Base-by-base conservation (phyloP, 192 early-diverging fungal genomes). In the Coemansia sp. region DNA sequence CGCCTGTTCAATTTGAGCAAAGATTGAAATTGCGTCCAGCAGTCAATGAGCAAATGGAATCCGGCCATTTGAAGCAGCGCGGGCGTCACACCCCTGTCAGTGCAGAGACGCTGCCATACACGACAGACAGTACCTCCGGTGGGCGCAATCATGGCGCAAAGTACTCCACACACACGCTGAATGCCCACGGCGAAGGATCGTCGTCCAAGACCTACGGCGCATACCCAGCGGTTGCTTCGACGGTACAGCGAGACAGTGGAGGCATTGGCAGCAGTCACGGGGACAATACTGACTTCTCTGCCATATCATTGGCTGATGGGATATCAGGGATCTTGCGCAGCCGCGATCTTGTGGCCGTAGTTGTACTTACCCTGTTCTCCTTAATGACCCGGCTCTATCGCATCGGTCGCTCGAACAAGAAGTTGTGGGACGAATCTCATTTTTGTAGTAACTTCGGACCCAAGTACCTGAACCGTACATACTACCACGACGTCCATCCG, bases 401-500 rank as follows among this genome's bases (percentile, higher is more conserved):
- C 49, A 90, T 92, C 44, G 87, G 84, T 20, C 61, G 78, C 20
- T 13, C 65, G 86, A 35, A 78, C 80, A 64, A 89, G 89, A n/a
- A 84, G 11, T 83, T 86, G 4, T 92, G 91, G 91, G 91, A 92
- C 68, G 91, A 92, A 83, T 88, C 87, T 68, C 80, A 75, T 62
- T 80, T 76, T 70, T 70, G 24, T 65, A 47, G 3, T n/a, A 4
- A 81, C 84, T 87, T 99, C 97, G 80, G 97, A 32, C 92, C 92
- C 11, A 85, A 92, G 72, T 99, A 99, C 78, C 80, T 99, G 44
- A 94, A 95, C 62, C 84, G 87, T 24, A 90, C 91, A 43, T 99
- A 97, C 68, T 99, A 97, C 68, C 95, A 95, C 75, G 97, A 99
- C 84, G 97, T 99, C 3, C 97, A 98, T 80, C 97, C 97, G 37